Conservation (phyloP, 805 yeast genomes). For the Wickerhamomyces rabaulensis region DNA sequence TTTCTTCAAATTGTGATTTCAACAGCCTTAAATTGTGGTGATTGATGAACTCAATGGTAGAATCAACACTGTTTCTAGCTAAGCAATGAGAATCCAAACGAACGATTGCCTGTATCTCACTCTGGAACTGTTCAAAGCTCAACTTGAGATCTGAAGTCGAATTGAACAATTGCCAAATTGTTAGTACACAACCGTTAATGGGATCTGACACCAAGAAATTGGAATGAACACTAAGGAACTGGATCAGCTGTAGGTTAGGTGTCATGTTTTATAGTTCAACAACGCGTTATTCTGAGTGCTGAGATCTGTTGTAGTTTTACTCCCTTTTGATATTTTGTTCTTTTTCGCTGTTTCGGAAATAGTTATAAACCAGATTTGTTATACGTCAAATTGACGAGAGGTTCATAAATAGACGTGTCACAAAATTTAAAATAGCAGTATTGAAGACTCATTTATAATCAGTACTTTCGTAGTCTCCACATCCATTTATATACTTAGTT, state of each 20-base stretch:
- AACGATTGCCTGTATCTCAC: slow-evolving; percentile 4
- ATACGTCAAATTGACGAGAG: too few species aligned
- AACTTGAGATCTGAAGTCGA: background rate
- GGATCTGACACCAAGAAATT: slow-evolving; percentile 9
- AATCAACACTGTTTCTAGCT: background rate
- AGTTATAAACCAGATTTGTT: too few species aligned
- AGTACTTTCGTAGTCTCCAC: too few species aligned
- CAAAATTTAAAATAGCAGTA: too few species aligned
- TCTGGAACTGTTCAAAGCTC: slow-evolving; percentile 5
- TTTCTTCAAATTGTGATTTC: background rate
- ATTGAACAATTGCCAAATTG: slow-evolving; percentile 13
- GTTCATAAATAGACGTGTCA: too few species aligned
- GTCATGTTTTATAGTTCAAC: background rate
- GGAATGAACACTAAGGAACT: slow-evolving; percentile 10
- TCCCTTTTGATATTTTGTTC: background rate
- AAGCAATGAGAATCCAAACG: slow-evolving; percentile 10
- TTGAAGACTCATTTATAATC: too few species aligned
- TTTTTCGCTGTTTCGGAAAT: background rate
- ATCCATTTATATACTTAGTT: too few species aligned
- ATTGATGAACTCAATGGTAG: slow-evolving; percentile 15
- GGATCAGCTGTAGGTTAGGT: slow-evolving; percentile 1
- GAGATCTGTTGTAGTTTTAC: background rate
- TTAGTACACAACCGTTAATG: slow-evolving; percentile 9
- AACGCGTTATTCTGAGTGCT: too few species aligned
- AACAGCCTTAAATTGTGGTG: slow-evolving; percentile 7